A percentile compares a stretch with the other conserved stretches of the same genome.
These are phyloP conservation scores for Colletotrichum sp. DNA, from an alignment of 2,329 filamentous ascomycete species.

Conservation along the genomic window DNA sequence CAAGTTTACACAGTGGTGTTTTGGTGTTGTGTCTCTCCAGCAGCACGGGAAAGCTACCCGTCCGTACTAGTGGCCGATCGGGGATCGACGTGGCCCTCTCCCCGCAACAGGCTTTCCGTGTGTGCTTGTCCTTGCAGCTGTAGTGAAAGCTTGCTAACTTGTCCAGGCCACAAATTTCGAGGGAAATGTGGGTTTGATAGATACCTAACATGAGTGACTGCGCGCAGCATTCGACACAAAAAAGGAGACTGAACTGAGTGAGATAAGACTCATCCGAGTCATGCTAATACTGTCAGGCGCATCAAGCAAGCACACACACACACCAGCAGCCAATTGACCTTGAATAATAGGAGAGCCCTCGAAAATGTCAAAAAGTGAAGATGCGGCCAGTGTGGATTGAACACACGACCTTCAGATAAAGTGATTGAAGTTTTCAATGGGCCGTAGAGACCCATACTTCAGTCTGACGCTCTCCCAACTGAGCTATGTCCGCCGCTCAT, in stretches of 20 bases:
- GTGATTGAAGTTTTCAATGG: slow-evolving; percentile 13
- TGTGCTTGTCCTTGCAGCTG: not conserved
- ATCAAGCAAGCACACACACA: not conserved
- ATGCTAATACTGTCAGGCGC: not conserved
- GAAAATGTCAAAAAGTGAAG: not conserved
- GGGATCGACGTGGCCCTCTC: not conserved
- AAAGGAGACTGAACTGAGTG: not conserved
- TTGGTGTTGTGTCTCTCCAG: not conserved
- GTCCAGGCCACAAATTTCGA: not conserved
- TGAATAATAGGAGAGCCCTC: not conserved
- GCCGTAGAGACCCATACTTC: not conserved
- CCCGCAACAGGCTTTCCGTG: not conserved
- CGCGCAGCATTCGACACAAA: not conserved
- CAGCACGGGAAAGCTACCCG: not conserved
- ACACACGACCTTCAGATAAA: slow-evolving; percentile 19
- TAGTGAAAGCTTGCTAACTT: not conserved
- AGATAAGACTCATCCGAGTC: not conserved
- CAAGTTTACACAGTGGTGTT: not conserved
- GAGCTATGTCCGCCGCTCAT: slow-evolving; percentile 16
- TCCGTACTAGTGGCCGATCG: not conserved
- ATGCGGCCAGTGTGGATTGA: slow-evolving; percentile 20
- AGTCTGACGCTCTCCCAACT: slow-evolving; percentile 21
- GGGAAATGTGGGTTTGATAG: not conserved
- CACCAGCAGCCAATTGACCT: not conserved
- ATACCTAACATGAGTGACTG: not conserved